Evolutionary conservation across 2,329 filamentous ascomycete species (phyloP), one percentile per base, ranked within the genome.

Genomic region (Sporothrix dimorphospora): DNA sequence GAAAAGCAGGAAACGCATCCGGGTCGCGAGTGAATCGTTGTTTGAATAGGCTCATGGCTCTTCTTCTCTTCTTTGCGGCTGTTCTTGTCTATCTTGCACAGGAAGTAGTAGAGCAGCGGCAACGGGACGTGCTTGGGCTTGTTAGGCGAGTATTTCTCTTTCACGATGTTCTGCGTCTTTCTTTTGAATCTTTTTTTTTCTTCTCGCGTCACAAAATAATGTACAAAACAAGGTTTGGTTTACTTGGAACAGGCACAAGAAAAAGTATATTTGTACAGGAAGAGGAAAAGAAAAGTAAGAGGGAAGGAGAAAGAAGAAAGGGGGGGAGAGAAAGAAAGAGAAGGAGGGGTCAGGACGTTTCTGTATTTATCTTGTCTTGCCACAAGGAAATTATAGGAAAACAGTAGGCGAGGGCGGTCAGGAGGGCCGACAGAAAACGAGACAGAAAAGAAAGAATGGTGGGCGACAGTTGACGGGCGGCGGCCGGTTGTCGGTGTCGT

Each of bases 1-100:
- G 94, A 30, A 89, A 82, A 8, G 92, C 89, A 4, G 94, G 94
- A 78, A 97, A 97, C 77, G 89, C 89, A 82, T 94, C 87, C 76
- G 89, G 86, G 81, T 91, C 86, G 83, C 86, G 87, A 79, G 82
- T 82, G 75, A 81, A 82, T 82, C 80, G 82, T 81, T 84, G 83
- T 76, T 80, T 83, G 74, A 84, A 84, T 81, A 86, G 83, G 82
- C 82, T 80, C 86, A 89, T 88, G 79, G 81, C 80, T 81, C 81
- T 9, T 66, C 24, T 19, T 16, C 38, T 57, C 21, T n/a, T 8
- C 24, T 11, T 24, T 53, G n/a, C 19, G 49, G 49, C n/a, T 53
- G n/a, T 53, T 53, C 49, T 24, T 4, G 49, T 34, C 42, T 47
- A 47, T 47, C 14, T 19, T 19, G 42, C 19, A 47, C 42, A 16